Evolutionary conservation across 352 stramenopile genomes (phyloP), one percentile per base, ranked within the genome.

Genomic region (Globisporangium acanthophoron): DNA sequence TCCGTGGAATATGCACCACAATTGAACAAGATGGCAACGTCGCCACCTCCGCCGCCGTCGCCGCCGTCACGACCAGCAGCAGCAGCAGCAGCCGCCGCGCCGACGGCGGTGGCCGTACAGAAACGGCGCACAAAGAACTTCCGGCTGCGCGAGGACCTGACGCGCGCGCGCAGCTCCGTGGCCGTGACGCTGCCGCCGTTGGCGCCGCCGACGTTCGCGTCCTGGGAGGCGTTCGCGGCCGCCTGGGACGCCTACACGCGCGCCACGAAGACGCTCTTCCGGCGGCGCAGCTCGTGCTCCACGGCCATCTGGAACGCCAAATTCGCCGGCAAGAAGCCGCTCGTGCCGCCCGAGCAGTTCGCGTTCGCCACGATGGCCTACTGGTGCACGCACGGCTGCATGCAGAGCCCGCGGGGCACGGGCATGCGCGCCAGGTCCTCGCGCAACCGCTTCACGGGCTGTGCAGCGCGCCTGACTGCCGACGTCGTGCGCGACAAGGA

Each of bases 71-170:
- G 6, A 39, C 33, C 33, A 39, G 33, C 33, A 39, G 33, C 7
- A 5, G 11, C 35, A 15, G 6, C 11, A 15, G 5, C 35, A 40
- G 35, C 35, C 9, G 3, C 35, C 3, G 56, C 62, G 21, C 66
- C 62, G 29, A 58, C 78, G 9, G 37, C 37, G 3, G 8, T 15
- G 37, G 12, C 1, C 37, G 78, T 92, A 12, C 90, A 92, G 73
- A 92, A 90, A 60, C 76, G 82, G 5, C 80, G 78, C 44, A 92
- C 82, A 18, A 92, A 92, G 66, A 89, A 92, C 70, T 92, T 76
- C 61, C 79, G 89, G 57, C 69, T 80, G 69, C 78, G 82, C 39
- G 82, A 92, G 60, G 73, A 90, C 50, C 71, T 89, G 73, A 66
- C 74, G 37, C 81, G 80, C 49, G 67, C 79, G 5, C 76, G 78